A percentile compares a stretch with the other conserved stretches of the same genome.
phyloP scores from a whole-genome alignment of 495 filamentous ascomycete genomes.

The Penicillium verhagenii region DNA sequence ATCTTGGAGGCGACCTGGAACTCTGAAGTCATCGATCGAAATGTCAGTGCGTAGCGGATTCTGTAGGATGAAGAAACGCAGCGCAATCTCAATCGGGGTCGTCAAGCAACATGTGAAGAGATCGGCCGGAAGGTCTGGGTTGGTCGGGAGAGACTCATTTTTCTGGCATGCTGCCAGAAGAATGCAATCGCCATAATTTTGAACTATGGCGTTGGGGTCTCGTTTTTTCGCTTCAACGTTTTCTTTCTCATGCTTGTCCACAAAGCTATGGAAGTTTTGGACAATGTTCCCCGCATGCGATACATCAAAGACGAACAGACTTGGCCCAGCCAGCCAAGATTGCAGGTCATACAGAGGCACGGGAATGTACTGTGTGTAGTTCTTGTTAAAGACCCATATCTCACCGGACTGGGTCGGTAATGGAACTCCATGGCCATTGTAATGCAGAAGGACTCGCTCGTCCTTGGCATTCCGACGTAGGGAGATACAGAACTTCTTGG shows the following conservation, averaged over 20 bases:
- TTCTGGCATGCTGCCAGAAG: conserved; percentile 90
- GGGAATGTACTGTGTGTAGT: conserved; percentile 98
- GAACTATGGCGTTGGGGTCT: conserved; percentile 70
- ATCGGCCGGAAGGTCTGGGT: conserved; percentile 90
- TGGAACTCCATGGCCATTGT: conserved; percentile 98
- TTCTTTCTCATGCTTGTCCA: conserved; percentile 89
- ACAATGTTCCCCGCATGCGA: conserved; percentile 95
- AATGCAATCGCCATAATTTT: conserved; percentile 75
- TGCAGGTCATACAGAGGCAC: conserved; percentile 95
- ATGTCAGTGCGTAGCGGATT: conserved; percentile 78
- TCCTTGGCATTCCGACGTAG: conserved; percentile 90
- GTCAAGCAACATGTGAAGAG: conserved; percentile 95
- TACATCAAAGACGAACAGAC: conserved; percentile 96
- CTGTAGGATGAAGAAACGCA: conserved; percentile 91
- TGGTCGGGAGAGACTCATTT: conserved; percentile 92
- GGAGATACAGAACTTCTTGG: conserved; percentile 89
- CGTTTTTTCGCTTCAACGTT: conserved; percentile 67
- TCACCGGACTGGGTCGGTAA: conserved; percentile 94
- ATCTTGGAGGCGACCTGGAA: conserved; percentile 82
- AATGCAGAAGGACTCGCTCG: conserved; percentile 92
- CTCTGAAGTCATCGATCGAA: conserved; percentile 74
- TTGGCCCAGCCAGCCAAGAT: conserved; percentile 91
- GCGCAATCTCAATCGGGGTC: conserved; percentile 93
- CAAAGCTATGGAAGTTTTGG: conserved; percentile 88
- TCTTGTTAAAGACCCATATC: conserved; percentile 99